These are phyloP conservation scores for Stachybotrys echinatus DNA, from an alignment of 2,329 filamentous ascomycete genomes.

Conservation along the genomic window DNA sequence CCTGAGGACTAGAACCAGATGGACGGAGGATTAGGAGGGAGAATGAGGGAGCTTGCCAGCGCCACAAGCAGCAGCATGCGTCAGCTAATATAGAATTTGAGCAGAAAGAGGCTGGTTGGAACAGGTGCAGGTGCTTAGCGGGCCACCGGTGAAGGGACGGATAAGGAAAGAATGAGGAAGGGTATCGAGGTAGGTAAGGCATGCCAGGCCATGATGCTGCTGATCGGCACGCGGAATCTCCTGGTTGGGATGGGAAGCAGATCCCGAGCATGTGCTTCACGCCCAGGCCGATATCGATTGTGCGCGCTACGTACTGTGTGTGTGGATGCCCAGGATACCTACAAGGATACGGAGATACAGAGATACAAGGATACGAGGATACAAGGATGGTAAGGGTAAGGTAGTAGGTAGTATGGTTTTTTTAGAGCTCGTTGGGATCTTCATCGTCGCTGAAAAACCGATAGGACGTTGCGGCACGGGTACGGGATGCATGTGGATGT, in stretches of 20 bases:
- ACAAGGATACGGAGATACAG: neutral
- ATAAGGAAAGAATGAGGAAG: neutral
- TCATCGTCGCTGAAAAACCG: neutral
- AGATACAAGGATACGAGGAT: neutral
- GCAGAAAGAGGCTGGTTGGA: neutral
- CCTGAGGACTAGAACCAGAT: too few relatives aligned
- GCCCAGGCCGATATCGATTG: neutral
- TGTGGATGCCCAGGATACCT: neutral
- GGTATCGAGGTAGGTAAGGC: neutral
- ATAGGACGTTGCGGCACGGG: neutral
- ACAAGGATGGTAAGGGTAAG: neutral
- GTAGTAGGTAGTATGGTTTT: too few relatives aligned
- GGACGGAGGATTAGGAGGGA: too few relatives aligned
- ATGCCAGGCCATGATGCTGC: neutral
- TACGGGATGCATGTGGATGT: neutral
- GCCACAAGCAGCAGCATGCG: neutral
- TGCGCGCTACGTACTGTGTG: too few relatives aligned
- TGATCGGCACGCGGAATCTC: neutral
- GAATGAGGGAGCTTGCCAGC: neutral
- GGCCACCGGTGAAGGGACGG: neutral
- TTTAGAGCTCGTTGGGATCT: neutral
- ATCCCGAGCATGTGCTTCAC: neutral
- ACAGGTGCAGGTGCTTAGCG: neutral
- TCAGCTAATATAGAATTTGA: neutral
- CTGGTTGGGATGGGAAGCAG: neutral